Evolutionary conservation across 164 flowering plant genomes (phyloP), one percentile per base, ranked within the genome.

Genomic region (Paratinospora sagittata): DNA sequence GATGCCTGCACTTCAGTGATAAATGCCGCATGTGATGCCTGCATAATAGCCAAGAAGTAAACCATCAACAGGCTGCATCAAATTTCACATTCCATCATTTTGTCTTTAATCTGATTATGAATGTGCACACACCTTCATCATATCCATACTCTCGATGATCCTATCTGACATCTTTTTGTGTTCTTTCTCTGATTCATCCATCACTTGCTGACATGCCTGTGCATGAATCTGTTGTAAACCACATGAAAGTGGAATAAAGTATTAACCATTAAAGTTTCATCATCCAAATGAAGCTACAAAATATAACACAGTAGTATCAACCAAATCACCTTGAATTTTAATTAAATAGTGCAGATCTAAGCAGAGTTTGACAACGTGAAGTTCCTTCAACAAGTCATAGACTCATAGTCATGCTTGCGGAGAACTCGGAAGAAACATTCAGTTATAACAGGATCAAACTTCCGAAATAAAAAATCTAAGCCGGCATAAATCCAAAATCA

Each of bases 141-240:
- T 86, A 58, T 86, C 86, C 58, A 71, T 77, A 67, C 81, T 84
- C 76, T 83, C 90, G 49, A 33, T 72, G n/a, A 90, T 85, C 73
- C 82, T 70, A 62, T 84, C 92, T 14, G 78, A 75, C 72, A 85
- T 80, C 81, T 87, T 90, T 81, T 84, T 86, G 39, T 83, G 79
- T 64, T 90, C 97, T 75, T 85, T 87, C 64, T 89, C 96, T 41
- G 84, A 81, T 73, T 89, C 90, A 78, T 83, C 87, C 76, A 73
- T 76, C 70, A 82, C 63, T 82, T 86, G 86, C 69, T 87, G 86
- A 65, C 89, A 83, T 73, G 80, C 74, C 74, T 89, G 92, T 47
- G 77, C 75, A 73, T 92, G 96, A 47, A 87, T 82, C 96, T 92
- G 76, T 70, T 55, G 10, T 58, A 64, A 65, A 57, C 6, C 52